Evolutionary conservation across 2,329 filamentous ascomycete genomes (phyloP), one percentile per base, ranked within the genome.

Genomic region (Epichloe coenophiala): DNA sequence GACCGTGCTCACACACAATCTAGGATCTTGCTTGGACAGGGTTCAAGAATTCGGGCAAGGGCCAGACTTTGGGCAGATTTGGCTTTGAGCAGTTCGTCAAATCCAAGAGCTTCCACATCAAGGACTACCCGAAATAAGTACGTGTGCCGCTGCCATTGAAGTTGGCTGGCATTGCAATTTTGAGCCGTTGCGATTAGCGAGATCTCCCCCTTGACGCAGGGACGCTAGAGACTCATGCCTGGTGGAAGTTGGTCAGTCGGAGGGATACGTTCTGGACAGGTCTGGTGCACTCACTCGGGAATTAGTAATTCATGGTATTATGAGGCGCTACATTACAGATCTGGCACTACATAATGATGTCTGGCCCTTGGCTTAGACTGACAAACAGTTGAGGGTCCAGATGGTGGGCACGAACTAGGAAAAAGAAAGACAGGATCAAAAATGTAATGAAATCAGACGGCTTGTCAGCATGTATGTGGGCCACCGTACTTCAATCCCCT

Each of bases 41-140:
- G 11, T 96, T 89, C 89, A 97, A 97, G 74, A 89, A 95, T 65
- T 95, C 89, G 54, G 91, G 91, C 56, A 90, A 87, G 67, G 91
- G 91, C 21, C 84, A 90, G 59, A 96, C 90, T 9, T 71, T 97
- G 60, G 93, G 88, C 70, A 83, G 74, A 59, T 95, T 90, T 62
- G 91, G 91, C 11, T 97, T 94, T 63, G 91, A 96, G 60, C 88
- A 95, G 64, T 97, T 96, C 64, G 84, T 94, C 63, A 95, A 93
- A 76, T 76, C 95, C 61, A 96, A 96, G 82, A 95, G 87, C 74
- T 94, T 85, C 67, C 91, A 97, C 68, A 65, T 96, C 65, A 96
- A 96, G 72, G 81, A 94, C 56, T 81, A 83, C 61, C 79, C 80
- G 43, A 82, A 81, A 68, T 80, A 72, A 46, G 27, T 9, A 41